These are phyloP conservation scores for Fomitopsis pulvina DNA, from an alignment of 768 basidiomycete species.

Conservation along the genomic window DNA sequence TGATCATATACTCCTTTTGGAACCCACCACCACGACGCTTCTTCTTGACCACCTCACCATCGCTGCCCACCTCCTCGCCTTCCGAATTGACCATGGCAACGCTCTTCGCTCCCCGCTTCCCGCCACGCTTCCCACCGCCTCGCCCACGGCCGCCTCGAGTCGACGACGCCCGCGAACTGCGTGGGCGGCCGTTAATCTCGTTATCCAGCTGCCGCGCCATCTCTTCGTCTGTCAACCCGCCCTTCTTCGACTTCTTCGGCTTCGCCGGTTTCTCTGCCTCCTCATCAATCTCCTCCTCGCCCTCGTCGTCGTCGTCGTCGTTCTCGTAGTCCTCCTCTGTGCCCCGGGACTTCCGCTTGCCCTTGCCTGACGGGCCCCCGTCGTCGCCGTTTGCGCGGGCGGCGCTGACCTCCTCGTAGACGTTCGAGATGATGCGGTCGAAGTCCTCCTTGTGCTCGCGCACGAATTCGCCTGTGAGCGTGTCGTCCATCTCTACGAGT, in stretches of 20 bases:
- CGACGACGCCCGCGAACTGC: constrained; percentile 21
- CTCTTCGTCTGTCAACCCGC: constrained; percentile 32
- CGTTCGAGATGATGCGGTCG: constrained; percentile 57
- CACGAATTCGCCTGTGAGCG: constrained; percentile 51
- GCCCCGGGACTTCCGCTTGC: constrained; percentile 1
- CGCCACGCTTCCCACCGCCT: constrained; percentile 26
- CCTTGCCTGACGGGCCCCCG: not conserved
- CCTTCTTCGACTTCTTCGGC: constrained; percentile 17
- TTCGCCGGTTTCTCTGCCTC: constrained; percentile 17
- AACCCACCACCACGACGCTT: constrained; percentile 60
- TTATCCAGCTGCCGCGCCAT: constrained; percentile 36
- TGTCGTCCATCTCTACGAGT: constrained; percentile 46
- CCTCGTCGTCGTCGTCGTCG: constrained; percentile 12
- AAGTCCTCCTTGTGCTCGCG: constrained; percentile 64
- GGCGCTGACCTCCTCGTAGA: constrained; percentile 49
- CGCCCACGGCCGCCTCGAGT: constrained; percentile 14
- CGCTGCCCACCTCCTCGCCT: constrained; percentile 28
- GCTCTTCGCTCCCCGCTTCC: constrained; percentile 30
- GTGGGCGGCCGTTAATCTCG: constrained; percentile 35
- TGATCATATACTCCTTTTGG: constrained; percentile 68
- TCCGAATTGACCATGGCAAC: constrained; percentile 26
- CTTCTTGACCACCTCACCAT: constrained; percentile 32
- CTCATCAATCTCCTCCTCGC: constrained; percentile 15
- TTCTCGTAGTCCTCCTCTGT: constrained; percentile 18
- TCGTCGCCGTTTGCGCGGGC: not conserved